Evolutionary conservation across 805 yeast genomes (phyloP), one percentile per base, ranked within the genome.

Genomic region (Candida patagonica): DNA sequence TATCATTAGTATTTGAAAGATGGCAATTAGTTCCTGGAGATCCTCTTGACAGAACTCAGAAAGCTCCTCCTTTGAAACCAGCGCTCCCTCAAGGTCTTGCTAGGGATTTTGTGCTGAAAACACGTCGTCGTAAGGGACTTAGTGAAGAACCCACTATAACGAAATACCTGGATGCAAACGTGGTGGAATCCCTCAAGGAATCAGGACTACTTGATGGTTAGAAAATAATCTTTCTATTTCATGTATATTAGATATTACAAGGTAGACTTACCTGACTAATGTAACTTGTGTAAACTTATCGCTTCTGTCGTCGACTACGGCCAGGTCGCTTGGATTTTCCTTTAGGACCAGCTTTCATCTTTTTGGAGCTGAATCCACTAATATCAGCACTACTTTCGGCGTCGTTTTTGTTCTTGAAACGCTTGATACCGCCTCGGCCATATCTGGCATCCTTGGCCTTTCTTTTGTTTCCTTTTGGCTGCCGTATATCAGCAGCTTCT

Each of bases 11-110:
- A 35, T 85, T 84, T 58, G 69, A 70, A 41, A 70, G 68, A 42
- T 92, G 96, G 95, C 70, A 73, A 16, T 59, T 66, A 2, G 94
- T 84, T 1, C 95, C 95, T 1, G 98, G 98, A 0, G 86, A 89
- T 61, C 97, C 96, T 6, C 54, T 89, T 51, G 95, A 89, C 56
- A 61, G 63, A 17, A 70, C 74, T 24, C 72, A 74, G 13, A 63
- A 61, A 35, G 69, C 86, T 29, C 86, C 87, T 4, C 70, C 78
- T 30, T 66, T 89, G 55, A 76, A 76, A 49, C 84, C 95, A 0
- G 95, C 92, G 1, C 78, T 80, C 5, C 60, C 67, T 0, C 64
- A 65, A 7, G 76, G 82, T 2, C 62, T 88, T 42, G 89, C 96
- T 1, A 67, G 98, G 42, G 98, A 92, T 59, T 85, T 87, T 52